Conservation (phyloP, 1,284 basidiomycete genomes). For the Cystobasidiaceae sp. region DNA sequence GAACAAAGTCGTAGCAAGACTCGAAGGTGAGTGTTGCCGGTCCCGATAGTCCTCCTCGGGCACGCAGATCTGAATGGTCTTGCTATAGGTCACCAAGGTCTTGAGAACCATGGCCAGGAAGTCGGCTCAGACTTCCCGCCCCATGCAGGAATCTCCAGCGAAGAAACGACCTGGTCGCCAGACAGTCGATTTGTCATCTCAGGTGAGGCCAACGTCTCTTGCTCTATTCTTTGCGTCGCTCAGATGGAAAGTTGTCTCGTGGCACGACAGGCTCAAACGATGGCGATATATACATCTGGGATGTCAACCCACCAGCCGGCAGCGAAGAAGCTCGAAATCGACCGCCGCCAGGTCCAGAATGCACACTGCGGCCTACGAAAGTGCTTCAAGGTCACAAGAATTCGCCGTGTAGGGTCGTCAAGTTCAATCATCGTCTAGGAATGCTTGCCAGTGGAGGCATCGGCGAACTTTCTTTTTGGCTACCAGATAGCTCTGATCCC, state of each 20-base stretch:
- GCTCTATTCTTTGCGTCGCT: no score
- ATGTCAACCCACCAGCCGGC: slow-evolving; percentile 50
- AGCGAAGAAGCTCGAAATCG: slow-evolving; percentile 29
- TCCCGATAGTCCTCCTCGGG: no score
- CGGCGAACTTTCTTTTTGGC: slow-evolving; percentile 49
- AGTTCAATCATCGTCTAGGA: slow-evolving; percentile 78
- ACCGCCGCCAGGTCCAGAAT: slow-evolving; percentile 37
- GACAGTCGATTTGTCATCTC: slow-evolving; percentile 78
- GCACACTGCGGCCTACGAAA: slow-evolving; percentile 57
- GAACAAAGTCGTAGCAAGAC: slow-evolving; percentile 69
- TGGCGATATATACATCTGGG: slow-evolving; percentile 75
- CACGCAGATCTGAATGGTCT: no score
- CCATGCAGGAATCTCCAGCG: slow-evolving; percentile 70
- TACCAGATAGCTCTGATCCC: background rate
- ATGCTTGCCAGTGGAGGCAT: slow-evolving; percentile 82
- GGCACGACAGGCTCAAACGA: slow-evolving; percentile 64
- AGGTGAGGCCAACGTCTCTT: slow-evolving; percentile 41
- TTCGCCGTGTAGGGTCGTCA: slow-evolving; percentile 69
- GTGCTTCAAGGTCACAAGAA: slow-evolving; percentile 69
- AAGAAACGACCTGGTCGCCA: slow-evolving; percentile 86
- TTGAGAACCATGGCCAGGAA: slow-evolving; percentile 56
- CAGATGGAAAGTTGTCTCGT: background rate
- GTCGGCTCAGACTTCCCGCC: slow-evolving; percentile 49
- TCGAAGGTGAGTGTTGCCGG: slow-evolving; percentile 73
- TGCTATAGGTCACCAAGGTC: slow-evolving; percentile 54